Conservation (phyloP, 2,329 filamentous ascomycete species). For the Neodidymelliopsis sp. region DNA sequence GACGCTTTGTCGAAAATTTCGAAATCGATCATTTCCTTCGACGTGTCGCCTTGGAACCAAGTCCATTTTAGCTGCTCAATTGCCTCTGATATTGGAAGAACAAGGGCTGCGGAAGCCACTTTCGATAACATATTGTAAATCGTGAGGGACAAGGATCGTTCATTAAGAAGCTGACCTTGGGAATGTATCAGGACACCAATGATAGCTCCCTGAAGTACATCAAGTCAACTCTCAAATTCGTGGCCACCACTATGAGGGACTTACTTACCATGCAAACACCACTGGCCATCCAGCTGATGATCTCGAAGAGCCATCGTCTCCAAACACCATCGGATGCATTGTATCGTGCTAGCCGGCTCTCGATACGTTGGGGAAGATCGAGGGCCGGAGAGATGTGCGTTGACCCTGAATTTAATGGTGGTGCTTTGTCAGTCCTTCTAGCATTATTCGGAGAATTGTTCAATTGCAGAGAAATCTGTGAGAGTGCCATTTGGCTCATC, state of each 20-base stretch:
- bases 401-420: background rate
- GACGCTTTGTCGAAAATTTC: slow-evolving; percentile 44
- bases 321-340: slow-evolving; percentile 27
- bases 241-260: no score
- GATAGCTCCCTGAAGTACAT: slow-evolving; percentile 37
- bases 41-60: slow-evolving; percentile 32
- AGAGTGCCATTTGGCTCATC: no score
- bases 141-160: slow-evolving; percentile 40
- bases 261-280: slow-evolving; percentile 42
- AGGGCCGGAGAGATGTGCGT: background rate
- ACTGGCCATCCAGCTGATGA: slow-evolving; percentile 37
- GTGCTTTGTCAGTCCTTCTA: no score
- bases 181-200: slow-evolving; percentile 41
- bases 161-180: slow-evolving; percentile 35
- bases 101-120: slow-evolving; percentile 34
- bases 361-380: slow-evolving; percentile 29
- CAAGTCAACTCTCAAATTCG: no score
- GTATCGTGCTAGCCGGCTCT: slow-evolving; percentile 32
- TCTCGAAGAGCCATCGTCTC: slow-evolving; percentile 41
- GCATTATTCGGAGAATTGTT: no score
- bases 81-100: slow-evolving; percentile 38
- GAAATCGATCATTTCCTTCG: slow-evolving; percentile 35
- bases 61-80: slow-evolving; percentile 45
- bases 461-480: no score
- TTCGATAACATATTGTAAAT: slow-evolving; percentile 34